Evolutionary conservation across 768 basidiomycete genomes (phyloP).

Genomic region (Leccinum uliginosum): DNA sequence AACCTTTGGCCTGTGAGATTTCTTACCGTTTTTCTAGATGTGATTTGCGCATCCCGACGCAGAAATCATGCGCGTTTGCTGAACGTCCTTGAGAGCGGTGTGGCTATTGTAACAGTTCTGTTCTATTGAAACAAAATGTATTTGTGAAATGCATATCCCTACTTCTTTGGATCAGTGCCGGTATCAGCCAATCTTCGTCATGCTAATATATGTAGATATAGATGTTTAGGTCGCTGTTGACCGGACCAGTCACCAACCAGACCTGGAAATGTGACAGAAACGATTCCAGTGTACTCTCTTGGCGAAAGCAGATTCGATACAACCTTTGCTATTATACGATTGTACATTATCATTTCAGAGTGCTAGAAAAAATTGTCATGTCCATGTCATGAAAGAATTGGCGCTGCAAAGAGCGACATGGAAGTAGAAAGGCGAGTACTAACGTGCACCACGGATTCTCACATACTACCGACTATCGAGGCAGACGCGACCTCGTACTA

Average conservation of each 20-base stretch:
- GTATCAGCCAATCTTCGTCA: neutral
- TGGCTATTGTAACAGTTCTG: conserved; percentile 5
- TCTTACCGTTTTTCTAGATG: conserved; percentile 9
- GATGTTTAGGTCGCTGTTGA: neutral
- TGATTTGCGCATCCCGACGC: neutral
- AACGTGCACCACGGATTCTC: neutral
- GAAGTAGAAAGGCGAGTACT: too few species aligned
- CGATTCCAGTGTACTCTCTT: neutral
- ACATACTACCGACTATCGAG: neutral
- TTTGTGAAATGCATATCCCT: conserved; percentile 65
- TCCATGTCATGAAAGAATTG: neutral
- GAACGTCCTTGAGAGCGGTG: conserved; percentile 19
- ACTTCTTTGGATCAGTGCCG: conserved; percentile 41
- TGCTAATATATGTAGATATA: neutral
- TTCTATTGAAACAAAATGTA: conserved; percentile 32
- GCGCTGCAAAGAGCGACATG: too few species aligned
- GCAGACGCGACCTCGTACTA: neutral
- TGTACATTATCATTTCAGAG: neutral
- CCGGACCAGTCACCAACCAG: too few species aligned
- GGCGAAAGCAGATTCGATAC: neutral
- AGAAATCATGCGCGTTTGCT: conserved; percentile 36
- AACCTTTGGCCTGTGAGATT: neutral
- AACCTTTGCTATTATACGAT: neutral
- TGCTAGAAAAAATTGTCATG: neutral
- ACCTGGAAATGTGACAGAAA: too few species aligned